Evolutionary conservation across 1,139 yeast species (phyloP), one percentile per base, ranked within the genome.

Genomic region (Geotrichum siamense): DNA sequence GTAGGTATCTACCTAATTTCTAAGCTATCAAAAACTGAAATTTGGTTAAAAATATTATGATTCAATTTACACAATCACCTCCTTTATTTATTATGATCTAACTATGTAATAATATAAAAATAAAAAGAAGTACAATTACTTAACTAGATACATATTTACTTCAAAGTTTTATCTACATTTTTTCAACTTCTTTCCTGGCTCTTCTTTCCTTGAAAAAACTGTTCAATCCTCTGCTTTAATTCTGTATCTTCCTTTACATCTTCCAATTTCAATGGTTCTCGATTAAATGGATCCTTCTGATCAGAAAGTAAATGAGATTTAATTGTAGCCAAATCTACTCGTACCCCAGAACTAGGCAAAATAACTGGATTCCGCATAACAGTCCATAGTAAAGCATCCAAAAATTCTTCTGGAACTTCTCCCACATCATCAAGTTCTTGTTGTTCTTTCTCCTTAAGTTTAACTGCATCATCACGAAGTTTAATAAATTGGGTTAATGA

Each of bases 331-430:
- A 94, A 70, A 61, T 93, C 99, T 55, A 93, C 84, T 43, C 80
- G 78, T 13, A 89, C 76, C 55, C 76, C 81, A 1, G 96, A 85
- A 5, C 84, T 71, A 4, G 99, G 99, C 55, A 93, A 72, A 20
- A 76, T 80, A 3, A 93, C 98, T 0, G 99, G 99, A 60, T 93
- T 94, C 55, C 79, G 84, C 98, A 93, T 93, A 37, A 93, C 61
- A 0, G 96, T 84, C 61, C 73, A 89, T 97, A 93, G 89, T 55
- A 93, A 74, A 8, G 99, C 98, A 67, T 93, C 99, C 58, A 93
- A 73, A 60, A 81, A 91, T 62, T 93, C 98, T 60, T 93, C 98
- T 0, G 99, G 99, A 20, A 85, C 74, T 45, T 93, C 98, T 13
- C 95, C 97, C 54, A 86, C 71, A 58, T 86, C 96, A 53, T 78